Percentiles rank a stretch among this genome's conserved stretches.
Conservation (phyloP, 805 yeast species). For the Ascoidea tarda region DNA sequence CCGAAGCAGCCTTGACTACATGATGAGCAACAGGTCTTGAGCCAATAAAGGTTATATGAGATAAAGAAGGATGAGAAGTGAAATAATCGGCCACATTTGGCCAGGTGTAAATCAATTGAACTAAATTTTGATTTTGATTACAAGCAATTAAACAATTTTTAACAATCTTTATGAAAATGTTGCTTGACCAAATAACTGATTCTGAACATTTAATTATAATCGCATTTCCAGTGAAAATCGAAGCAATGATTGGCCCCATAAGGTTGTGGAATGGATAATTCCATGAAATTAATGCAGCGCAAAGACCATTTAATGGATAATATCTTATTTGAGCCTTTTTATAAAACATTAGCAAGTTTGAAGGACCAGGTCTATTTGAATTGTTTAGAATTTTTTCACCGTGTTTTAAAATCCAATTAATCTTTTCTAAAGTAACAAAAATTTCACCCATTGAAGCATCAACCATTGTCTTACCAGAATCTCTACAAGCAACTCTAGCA, state of each 20-base stretch:
- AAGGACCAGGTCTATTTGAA: conserved; percentile 75
- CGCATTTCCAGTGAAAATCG: conserved; percentile 83
- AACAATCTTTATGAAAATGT: conserved; percentile 59
- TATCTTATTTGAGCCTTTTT: conserved; percentile 89
- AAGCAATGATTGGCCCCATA: conserved; percentile 84
- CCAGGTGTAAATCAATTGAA: conserved; percentile 80
- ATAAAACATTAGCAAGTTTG: conserved; percentile 73
- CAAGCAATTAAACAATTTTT: conserved; percentile 59
- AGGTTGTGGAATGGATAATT: conserved; percentile 94
- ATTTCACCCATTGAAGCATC: conserved; percentile 97
- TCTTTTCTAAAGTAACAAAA: conserved; percentile 85
- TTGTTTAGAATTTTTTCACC: conserved; percentile 64
- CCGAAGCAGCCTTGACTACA: conserved; percentile 73
- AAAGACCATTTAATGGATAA: conserved; percentile 82
- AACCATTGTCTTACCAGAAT: conserved; percentile 89
- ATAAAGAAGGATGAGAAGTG: conserved; percentile 68
- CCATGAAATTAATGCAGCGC: conserved; percentile 90
- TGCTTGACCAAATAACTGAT: conserved; percentile 90
- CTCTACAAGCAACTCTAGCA: conserved; percentile 90
- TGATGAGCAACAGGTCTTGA: conserved; percentile 89
- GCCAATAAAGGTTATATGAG: conserved; percentile 91
- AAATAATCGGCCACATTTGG: conserved; percentile 82
- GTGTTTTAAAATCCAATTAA: conserved; percentile 77
- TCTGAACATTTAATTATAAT: conserved; percentile 91
- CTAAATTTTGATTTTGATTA: conserved; percentile 67